These are phyloP conservation scores for sunflower (Helianthus annuus) DNA, from an alignment of 129 eudicot species.

Conservation along the genomic window HanXRQr2.0-SUNRISE NC_035433.2:8660385-8660884, in stretches of 20 bases:
- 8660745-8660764: conserved; percentile 30
- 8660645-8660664: conserved; percentile 30
- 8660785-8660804: conserved; percentile 17
- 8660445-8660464: too few relatives aligned
- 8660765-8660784: conserved; percentile 64
- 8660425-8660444: too few relatives aligned
- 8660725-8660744: neutral
- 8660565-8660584: too few relatives aligned
- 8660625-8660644: neutral
- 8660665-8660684: neutral
- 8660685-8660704: neutral
- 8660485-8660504: too few relatives aligned
- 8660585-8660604: too few relatives aligned
- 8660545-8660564: too few relatives aligned
- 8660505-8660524: too few relatives aligned
- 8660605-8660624: neutral
- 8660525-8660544: too few relatives aligned
- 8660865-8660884: neutral
- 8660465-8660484: too few relatives aligned
- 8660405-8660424: too few relatives aligned
- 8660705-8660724: neutral
- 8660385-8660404: too few relatives aligned
- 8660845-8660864: neutral
- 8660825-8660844: conserved; percentile 6
- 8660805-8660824: neutral